phyloP scores from a whole-genome alignment of 1,139 yeast species.

The Yamadazyma conglobata region DNA sequence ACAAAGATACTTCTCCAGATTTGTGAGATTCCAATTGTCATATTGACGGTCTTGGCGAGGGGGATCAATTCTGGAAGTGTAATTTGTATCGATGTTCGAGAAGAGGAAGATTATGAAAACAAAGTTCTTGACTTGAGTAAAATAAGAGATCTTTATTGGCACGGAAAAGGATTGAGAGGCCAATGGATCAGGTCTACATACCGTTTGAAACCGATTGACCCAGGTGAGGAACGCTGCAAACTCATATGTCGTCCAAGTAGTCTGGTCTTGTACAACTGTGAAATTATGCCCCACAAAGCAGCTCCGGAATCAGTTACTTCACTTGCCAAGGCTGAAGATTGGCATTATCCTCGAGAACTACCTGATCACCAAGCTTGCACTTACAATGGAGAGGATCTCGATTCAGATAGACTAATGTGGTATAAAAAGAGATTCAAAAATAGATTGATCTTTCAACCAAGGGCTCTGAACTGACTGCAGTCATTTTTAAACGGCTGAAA shows the following conservation, averaged over 20 bases:
- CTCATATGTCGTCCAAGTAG: too few species aligned
- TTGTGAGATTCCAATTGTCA: background rate
- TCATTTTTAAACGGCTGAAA: too few species aligned
- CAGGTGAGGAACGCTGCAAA: too few species aligned
- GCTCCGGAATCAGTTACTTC: too few species aligned
- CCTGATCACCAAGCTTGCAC: too few species aligned
- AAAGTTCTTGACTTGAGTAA: background rate
- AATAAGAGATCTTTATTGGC: background rate
- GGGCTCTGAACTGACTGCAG: background rate
- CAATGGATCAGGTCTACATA: too few species aligned
- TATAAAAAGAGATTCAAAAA: constrained; percentile 5
- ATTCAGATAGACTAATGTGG: constrained; percentile 3
- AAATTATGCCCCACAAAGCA: too few species aligned
- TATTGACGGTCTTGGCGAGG: background rate
- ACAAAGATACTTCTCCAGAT: constrained; percentile 1
- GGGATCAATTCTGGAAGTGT: background rate
- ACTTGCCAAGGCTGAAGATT: too few species aligned
- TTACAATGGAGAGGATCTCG: constrained; percentile 4
- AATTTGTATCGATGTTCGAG: background rate
- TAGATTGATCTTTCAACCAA: background rate
- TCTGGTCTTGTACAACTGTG: too few species aligned
- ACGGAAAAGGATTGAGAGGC: background rate
- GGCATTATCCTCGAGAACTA: too few species aligned
- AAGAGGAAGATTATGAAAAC: background rate
- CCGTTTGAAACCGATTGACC: too few species aligned